These are phyloP conservation scores for Laburnicola sp. DNA, from an alignment of 2,329 filamentous ascomycete species.

Conservation along the genomic window DNA sequence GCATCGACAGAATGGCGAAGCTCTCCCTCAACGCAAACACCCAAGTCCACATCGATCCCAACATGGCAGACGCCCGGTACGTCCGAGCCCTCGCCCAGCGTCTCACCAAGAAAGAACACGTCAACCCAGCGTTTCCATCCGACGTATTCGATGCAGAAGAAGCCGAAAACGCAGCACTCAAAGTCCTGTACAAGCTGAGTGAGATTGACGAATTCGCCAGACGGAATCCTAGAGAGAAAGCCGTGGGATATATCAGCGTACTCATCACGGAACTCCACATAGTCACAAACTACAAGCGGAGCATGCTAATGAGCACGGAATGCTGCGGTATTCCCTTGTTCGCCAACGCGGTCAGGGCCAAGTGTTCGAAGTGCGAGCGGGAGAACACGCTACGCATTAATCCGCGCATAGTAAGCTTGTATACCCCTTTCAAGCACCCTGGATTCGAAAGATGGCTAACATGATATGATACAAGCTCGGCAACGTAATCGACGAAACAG, in stretches of 20 bases:
- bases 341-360: conserved; percentile 50
- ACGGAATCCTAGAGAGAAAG: conserved; percentile 33
- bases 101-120: conserved; percentile 54
- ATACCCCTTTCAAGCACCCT: not conserved
- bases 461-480: conserved; percentile 44
- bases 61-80: conserved; percentile 58
- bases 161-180: conserved; percentile 29
- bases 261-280: conserved; percentile 50
- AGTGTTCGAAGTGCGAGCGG: conserved; percentile 49
- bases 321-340: conserved; percentile 60
- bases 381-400: conserved; percentile 45
- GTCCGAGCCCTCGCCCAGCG: conserved; percentile 55
- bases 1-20: conserved; percentile 41
- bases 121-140: conserved; percentile 55
- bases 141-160: conserved; percentile 30
- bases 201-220: conserved; percentile 50
- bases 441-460: conserved; percentile 1
- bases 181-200: conserved; percentile 49
- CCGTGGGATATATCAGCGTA: conserved; percentile 51
- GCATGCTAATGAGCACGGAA: conserved; percentile 52
- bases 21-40: conserved; percentile 51
- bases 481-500: conserved; percentile 59
- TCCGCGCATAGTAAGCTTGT: conserved; percentile 43
- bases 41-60: conserved; percentile 59
- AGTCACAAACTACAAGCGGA: conserved; percentile 45